Conservation (phyloP, 441 rosid species). For the Pelargonium australe region DNA sequence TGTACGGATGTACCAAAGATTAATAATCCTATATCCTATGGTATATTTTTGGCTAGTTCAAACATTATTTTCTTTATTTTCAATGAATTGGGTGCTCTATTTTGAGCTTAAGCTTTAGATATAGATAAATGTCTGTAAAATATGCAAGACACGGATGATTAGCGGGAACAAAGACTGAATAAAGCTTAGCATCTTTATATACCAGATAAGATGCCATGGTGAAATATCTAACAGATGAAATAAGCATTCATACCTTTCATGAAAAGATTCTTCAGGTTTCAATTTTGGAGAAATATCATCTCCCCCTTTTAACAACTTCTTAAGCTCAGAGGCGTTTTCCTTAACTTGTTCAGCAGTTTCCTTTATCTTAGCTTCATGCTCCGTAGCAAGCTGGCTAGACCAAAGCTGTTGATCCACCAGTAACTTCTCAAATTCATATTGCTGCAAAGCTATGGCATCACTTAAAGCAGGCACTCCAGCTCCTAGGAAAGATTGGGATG, state of each 20-base stretch:
- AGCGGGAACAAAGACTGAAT: neutral
- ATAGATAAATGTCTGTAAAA: neutral
- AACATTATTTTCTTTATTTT: neutral
- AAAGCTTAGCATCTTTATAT: neutral
- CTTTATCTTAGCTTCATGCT: slow-evolving; percentile 5
- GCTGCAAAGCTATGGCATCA: slow-evolving; percentile 5
- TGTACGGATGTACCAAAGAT: neutral
- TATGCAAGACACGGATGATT: neutral
- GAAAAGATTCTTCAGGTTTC: neutral
- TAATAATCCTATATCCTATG: neutral
- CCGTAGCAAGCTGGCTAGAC: neutral
- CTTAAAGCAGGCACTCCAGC: slow-evolving; percentile 5
- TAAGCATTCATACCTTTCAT: neutral
- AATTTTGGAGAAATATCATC: neutral
- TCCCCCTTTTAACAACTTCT: neutral
- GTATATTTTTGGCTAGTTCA: neutral
- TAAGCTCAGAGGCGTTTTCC: neutral
- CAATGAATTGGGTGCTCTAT: neutral
- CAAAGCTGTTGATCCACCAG: neutral
- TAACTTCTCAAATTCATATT: neutral
- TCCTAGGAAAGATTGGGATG: neutral
- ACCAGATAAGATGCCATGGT: neutral
- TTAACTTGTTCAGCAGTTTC: slow-evolving; percentile 1
- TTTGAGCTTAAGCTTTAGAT: slow-evolving; percentile 1
- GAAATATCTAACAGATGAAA: neutral